Conservation (phyloP, 1,284 basidiomycete species). For the Ganoderma resinaceum region DNA sequence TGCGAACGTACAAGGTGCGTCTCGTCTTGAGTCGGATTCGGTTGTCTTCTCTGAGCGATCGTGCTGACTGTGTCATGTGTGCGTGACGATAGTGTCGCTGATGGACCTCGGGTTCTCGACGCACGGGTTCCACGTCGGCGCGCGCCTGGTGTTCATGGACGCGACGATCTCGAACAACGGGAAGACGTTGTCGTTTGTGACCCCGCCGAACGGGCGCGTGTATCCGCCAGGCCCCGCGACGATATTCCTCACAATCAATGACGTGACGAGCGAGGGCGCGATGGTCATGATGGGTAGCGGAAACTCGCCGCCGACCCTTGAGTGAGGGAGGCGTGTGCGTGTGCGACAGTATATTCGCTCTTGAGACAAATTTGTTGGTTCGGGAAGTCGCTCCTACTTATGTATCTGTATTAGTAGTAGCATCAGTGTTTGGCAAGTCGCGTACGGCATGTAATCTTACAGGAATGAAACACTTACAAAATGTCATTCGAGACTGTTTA, state of each 20-base stretch:
- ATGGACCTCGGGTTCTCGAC: slow-evolving; percentile 58
- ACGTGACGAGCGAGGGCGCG: slow-evolving; percentile 53
- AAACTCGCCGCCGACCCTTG: slow-evolving; percentile 27
- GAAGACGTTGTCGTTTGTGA: slow-evolving; percentile 48
- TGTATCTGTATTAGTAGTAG: too few relatives aligned
- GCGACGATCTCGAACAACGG: slow-evolving; percentile 43
- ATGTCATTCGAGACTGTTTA: too few relatives aligned
- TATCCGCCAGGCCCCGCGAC: slow-evolving; percentile 60
- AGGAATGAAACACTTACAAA: too few relatives aligned
- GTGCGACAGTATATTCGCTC: not conserved
- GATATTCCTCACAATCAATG: slow-evolving; percentile 55
- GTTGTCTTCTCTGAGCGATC: not conserved
- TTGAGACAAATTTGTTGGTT: not conserved
- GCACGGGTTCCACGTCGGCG: slow-evolving; percentile 53
- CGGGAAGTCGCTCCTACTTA: too few relatives aligned
- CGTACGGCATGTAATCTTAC: too few relatives aligned
- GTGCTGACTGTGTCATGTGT: slow-evolving; percentile 7
- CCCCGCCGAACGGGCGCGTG: slow-evolving; percentile 52
- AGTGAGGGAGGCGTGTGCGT: not conserved
- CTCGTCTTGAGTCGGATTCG: not conserved
- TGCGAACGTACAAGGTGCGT: slow-evolving; percentile 15
- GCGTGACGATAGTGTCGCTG: slow-evolving; percentile 42
- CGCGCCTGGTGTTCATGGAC: slow-evolving; percentile 55
- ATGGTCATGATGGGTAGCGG: slow-evolving; percentile 55
- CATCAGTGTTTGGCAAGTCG: too few relatives aligned